phyloP scores from a whole-genome alignment of 2,329 filamentous ascomycete genomes.

The Alternaria postmessia region DNA sequence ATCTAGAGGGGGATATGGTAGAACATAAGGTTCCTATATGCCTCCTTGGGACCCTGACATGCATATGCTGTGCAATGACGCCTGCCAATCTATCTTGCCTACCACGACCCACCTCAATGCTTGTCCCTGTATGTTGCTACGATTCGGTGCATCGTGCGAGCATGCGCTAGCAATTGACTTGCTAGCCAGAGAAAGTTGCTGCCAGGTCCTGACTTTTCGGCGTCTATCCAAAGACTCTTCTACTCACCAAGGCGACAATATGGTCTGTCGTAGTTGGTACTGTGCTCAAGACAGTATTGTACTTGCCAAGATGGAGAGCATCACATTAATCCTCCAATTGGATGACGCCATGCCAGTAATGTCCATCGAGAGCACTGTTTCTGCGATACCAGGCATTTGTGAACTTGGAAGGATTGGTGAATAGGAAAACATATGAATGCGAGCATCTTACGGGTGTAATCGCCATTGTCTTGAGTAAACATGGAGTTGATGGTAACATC shows the following conservation, averaged over 20 bases:
- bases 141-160: background rate
- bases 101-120: background rate
- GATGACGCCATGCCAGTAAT: background rate
- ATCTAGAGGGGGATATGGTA: background rate
- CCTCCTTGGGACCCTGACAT: background rate
- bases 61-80: constrained; percentile 5
- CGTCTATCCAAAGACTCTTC: too few relatives aligned
- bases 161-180: background rate
- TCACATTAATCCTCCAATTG: constrained; percentile 1
- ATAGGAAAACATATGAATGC: too few relatives aligned
- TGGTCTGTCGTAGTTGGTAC: background rate
- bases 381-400: background rate
- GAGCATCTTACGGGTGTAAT: background rate
- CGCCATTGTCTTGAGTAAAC: background rate
- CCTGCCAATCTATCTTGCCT: constrained; percentile 5
- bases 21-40: background rate
- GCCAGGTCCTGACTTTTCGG: background rate
- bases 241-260: background rate
- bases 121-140: background rate
- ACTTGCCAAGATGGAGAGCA: background rate
- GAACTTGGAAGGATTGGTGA: background rate
- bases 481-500: background rate
- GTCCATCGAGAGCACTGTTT: background rate
- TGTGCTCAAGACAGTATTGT: background rate
- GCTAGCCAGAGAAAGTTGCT: background rate